Base-by-base conservation (phyloP, 169 alveolate genomes). In the Plasmodium gallinaceum region DNA sequence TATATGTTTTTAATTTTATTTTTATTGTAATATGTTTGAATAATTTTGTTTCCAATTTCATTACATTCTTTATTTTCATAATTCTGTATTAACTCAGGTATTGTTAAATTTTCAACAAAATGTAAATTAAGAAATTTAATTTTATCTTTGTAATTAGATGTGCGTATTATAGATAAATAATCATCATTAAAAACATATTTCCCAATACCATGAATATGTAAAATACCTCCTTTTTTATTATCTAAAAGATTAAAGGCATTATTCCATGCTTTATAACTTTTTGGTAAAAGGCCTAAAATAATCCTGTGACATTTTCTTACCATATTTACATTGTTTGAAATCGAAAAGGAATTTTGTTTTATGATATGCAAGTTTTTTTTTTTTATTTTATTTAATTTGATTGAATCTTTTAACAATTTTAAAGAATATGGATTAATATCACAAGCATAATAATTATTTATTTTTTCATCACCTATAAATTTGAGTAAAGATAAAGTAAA, bases 241-340 rank as follows among this genome's bases (percentile, higher is more conserved):
- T 92, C 76, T 32, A 93, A 52, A 37, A 94, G 42, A 10, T 69
- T 18, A 43, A 94, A 83, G 0, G 96, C 96, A n/a, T 95, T 86
- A 0, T 42, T 48, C 96, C 96, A 94, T 46, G 95, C 95, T 0
- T 54, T 51, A 51, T 62, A 58, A 39, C 96, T 91, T 22, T 90
- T 45, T 12, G 97, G 97, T 32, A 94, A 26, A 18, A 94, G 86
- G 3, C 97, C 97, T 26, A 94, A 85, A 2, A 88, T 18, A 16
- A 94, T 72, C 16, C 95, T 37, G 37, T 94, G 90, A 52, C 90
- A 80, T 26, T 61, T 65, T 37, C 57, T 86, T 12, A 94, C 93
- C 42, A 68, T 83, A 16, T 93, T 89, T 12, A 75, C 92, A 89
- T 78, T 71, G 18, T 92, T 69, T 46, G 89, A 54, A 20, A 61